Conservation (phyloP, 768 basidiomycete species). For the Gelatoporia subvermispora region DNA sequence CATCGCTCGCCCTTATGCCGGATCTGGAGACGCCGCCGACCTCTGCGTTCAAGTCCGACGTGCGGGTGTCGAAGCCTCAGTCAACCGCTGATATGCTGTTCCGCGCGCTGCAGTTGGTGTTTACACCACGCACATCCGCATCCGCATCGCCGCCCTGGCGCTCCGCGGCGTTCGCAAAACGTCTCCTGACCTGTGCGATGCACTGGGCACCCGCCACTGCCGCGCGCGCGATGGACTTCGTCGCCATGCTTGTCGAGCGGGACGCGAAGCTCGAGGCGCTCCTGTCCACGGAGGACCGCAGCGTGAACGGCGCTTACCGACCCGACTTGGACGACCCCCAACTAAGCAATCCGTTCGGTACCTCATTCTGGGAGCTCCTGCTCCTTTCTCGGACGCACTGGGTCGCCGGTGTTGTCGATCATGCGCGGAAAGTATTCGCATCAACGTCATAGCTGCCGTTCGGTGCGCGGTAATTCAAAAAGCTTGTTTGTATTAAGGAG, state of each 20-base stretch:
- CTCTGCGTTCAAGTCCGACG: conserved; percentile 14
- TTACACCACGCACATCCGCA: conserved; percentile 65
- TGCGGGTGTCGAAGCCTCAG: conserved; percentile 23
- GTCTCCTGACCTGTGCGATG: conserved; percentile 75
- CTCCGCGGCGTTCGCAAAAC: conserved; percentile 89
- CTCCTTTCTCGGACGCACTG: conserved; percentile 55
- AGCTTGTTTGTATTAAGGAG: too few species aligned
- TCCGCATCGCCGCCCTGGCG: conserved; percentile 61
- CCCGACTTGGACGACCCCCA: conserved; percentile 88
- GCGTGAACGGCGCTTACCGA: conserved; percentile 78
- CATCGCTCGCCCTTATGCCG: conserved; percentile 62
- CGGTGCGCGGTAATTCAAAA: too few species aligned
- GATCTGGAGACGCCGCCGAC: conserved; percentile 53
- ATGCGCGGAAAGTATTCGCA: conserved; percentile 54
- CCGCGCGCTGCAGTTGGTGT: conserved; percentile 75
- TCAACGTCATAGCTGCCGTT: conserved; percentile 32
- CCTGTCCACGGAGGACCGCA: conserved; percentile 82
- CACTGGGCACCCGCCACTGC: conserved; percentile 72
- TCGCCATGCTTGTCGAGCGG: conserved; percentile 63
- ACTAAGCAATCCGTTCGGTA: conserved; percentile 73
- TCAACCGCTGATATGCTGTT: conserved; percentile 73
- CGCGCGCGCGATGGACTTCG: conserved; percentile 68
- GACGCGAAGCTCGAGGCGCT: conserved; percentile 81
- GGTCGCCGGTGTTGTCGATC: conserved; percentile 64
- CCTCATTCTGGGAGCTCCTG: conserved; percentile 83